Percentiles rank a stretch among this genome's conserved stretches.
Evolutionary conservation across 768 basidiomycete genomes (phyloP).

Genomic region (Tulasnella sp.): DNA sequence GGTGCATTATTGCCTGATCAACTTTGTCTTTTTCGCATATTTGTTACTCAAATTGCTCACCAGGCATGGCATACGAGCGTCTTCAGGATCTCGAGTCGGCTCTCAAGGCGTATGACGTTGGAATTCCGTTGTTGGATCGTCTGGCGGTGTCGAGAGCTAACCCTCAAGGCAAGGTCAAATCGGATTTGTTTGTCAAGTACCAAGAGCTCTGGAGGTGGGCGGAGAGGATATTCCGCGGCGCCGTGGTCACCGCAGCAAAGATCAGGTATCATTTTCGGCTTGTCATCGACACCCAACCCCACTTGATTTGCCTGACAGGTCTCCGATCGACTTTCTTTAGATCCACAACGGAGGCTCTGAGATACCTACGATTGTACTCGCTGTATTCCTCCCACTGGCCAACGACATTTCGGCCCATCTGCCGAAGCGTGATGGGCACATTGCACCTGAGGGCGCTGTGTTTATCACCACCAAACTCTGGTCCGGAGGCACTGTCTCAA

Average conservation of each 20-base stretch:
- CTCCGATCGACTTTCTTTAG: neutral
- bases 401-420: conserved; percentile 59
- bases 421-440: conserved; percentile 56
- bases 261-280: neutral
- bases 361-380: conserved; percentile 27
- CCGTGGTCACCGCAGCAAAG: conserved; percentile 48
- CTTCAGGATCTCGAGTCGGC: conserved; percentile 29
- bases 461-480: conserved; percentile 24
- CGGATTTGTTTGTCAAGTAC: conserved; percentile 49
- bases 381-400: conserved; percentile 51
- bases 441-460: conserved; percentile 67
- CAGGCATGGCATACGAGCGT: conserved; percentile 72
- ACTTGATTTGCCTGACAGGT: neutral
- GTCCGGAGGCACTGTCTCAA: conserved; percentile 4
- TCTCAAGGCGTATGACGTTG: conserved; percentile 44
- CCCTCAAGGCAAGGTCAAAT: conserved; percentile 27
- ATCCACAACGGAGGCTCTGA: conserved; percentile 19
- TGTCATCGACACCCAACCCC: neutral
- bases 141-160: conserved; percentile 14
- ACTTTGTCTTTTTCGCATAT: neutral
- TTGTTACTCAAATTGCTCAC: neutral
- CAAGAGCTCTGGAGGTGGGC: conserved; percentile 83
- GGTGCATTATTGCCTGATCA: conserved; percentile 35
- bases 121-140: conserved; percentile 47
- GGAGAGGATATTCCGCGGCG: conserved; percentile 74